Evolutionary conservation across 83 land plant genomes (phyloP), one percentile per base, ranked within the genome.

Genomic region (Larix sibirica): DNA sequence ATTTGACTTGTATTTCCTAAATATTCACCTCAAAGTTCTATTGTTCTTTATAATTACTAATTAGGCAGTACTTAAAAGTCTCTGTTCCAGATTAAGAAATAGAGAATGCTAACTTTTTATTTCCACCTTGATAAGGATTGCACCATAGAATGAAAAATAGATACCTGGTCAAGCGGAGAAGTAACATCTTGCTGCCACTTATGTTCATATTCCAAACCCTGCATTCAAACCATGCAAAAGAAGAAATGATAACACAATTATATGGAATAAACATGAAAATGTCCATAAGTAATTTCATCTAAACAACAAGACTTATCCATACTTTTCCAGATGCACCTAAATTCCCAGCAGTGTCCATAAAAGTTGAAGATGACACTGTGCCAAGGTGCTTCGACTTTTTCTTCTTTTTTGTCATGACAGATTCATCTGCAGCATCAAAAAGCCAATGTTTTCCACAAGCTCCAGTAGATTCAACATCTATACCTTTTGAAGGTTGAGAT

Each of bases 331-430:
- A 23, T 50, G 36, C 12, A 77, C 67, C 62, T 63, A 83, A 58
- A 28, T 54, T 76, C 60, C 79, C 84, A 21, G 64, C 79, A 81
- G 77, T 28, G 31, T 86, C 84, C 56, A 81, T 44, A 40, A 85
- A 67, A 68, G 54, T 60, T 64, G 81, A 50, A 64, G 79, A 64
- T 20, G 58, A 59, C 47, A 79, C 83, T 26, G 56, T 82, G 80
- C 87, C 93, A 82, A 83, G 84, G 84, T 87, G 91, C 90, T 95
- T 96, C 38, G 88, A 75, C 84, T 96, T 95, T 86, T 96, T 95
- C 90, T 91, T 95, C 88, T 89, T 96, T 83, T 93, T 96, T 61
- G 78, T 73, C 79, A 90, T 96, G 0, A 61, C 18, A 60, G 89
- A 77, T 23, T 84, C 54, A 63, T 89, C 96, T 44, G 54, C 83